Evolutionary conservation across 495 filamentous ascomycete genomes (phyloP), one percentile per base, ranked within the genome.

Genomic region (Hyaloscypha finlandica): DNA sequence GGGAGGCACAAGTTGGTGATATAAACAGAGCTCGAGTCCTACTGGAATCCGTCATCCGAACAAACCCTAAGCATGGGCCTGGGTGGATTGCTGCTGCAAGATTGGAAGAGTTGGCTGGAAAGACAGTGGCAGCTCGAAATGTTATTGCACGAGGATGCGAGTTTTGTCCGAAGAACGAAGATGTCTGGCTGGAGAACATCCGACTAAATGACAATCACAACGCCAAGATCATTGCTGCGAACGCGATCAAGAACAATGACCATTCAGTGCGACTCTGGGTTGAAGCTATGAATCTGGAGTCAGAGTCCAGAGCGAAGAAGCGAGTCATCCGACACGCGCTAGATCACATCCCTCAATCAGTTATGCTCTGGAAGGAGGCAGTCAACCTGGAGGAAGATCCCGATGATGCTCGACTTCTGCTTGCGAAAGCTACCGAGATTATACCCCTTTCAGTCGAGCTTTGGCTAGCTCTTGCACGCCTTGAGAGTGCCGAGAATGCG

Each of bases 1-100:
- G 88, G 31, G 90, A 94, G 70, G 84, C 89, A 8, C 90, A 93
- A 70, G 89, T 98, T 55, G 95, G 96, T 12, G 95, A 99, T 72
- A 90, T 99, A 72, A 97, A 97, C 73, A 89, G 94, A 73, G 94
- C 94, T n/a, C 85, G 96, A n/a, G 87, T 91, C 61, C 83, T 99
- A 42, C 82, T 98, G 20, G 93, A 97, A 74, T 96, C 92, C 0
- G 96, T 97, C 45, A 96, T 96, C 70, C 92, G 92, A 73, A 97
- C 94, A 25, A 99, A 99, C 74, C 92, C 92, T 0, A 92, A 92
- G 57, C 94, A 97, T 72, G 93, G 90, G 0, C 93, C 94, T n/a
- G 96, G 93, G 42, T 98, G 94, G 91, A 94, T 98, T 73, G 95
- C 95, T 5, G 89, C 93, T 19, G 92, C 93, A n/a, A 86, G 94